Evolutionary conservation across 2,329 filamentous ascomycete species (phyloP), one percentile per base, ranked within the genome.

Genomic region (Tolypocladium guangdongense): DNA sequence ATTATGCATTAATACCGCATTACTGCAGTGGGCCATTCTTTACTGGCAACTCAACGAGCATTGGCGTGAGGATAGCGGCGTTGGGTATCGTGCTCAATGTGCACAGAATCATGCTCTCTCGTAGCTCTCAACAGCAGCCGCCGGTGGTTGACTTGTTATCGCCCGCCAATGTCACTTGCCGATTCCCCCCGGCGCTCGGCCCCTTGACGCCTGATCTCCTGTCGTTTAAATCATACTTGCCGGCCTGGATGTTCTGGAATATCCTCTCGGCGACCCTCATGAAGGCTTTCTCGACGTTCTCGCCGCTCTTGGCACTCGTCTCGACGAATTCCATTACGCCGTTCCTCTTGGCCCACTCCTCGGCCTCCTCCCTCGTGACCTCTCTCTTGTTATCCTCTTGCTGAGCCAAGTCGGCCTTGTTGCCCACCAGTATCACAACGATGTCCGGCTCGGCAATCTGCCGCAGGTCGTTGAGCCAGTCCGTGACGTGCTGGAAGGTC

Each of bases 391-490:
- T 87, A 50, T 77, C 62, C 11, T 65, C 68, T 50, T 63, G 62
- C 49, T 76, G 74, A 0, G 87, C 83, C 43, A 97, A 76, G 71
- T 99, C 93, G 36, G 83, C 83, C 72, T 99, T 99, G 74, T 99
- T 99, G 43, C 93, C 93, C 6, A 99, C 93, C 7, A 99, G 75
- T 22, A 99, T 85, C 18, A 97, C 88, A 47, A 96, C 88, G 59
- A 97, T 96, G 64, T 93, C 88, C 27, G 93, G 89, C 71, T 97
- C 93, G 50, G 93, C 93, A 62, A 97, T 96, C 68, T 93, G 89
- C 43, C 90, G 84, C 58, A 99, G 78, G 72, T 99, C 93, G 64
- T 92, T 84, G 46, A 97, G 83, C 93, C 93, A 99, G 70, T 90
- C 85, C 35, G 88, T 95, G 52, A 89, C 92, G 63, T 92, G 90